Percentiles rank a stretch among this genome's conserved stretches.
phyloP scores from a whole-genome alignment of 108 stramenopile species.

The Conticribra guillardii region DNA sequence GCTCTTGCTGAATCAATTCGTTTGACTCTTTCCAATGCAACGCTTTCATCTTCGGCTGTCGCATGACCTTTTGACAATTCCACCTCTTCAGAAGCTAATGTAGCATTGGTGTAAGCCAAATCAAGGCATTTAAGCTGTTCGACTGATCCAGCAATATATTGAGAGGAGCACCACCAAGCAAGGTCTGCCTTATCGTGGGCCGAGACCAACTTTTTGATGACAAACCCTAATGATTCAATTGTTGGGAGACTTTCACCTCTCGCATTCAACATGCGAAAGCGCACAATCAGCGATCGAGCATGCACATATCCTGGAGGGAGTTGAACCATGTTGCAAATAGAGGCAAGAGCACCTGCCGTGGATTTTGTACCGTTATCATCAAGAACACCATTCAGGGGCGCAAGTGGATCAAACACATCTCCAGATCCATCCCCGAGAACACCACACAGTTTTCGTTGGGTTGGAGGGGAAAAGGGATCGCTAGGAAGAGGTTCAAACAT shows the following conservation, averaged over 20 bases:
- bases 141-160: conserved; percentile 53
- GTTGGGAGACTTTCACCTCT: conserved; percentile 56
- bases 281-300: conserved; percentile 62
- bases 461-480: conserved; percentile 22
- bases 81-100: conserved; percentile 69
- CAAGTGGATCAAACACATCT: conserved; percentile 73
- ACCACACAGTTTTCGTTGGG: conserved; percentile 3
- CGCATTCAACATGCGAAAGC: conserved; percentile 51
- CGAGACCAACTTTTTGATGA: conserved; percentile 57
- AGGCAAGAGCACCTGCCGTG: conserved; percentile 65
- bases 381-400: conserved; percentile 57
- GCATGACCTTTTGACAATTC: conserved; percentile 37
- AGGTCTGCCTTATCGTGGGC: conserved; percentile 67
- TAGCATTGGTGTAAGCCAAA: conserved; percentile 64
- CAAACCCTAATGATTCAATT: conserved; percentile 62
- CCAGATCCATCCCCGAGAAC: conserved; percentile 36
- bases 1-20: conserved; percentile 62
- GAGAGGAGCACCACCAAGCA: conserved; percentile 79
- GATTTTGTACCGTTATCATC: conserved; percentile 22
- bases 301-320: conserved; percentile 81
- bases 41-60: conserved; percentile 28
- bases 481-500: conserved; percentile 70
- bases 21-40: conserved; percentile 67
- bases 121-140: conserved; percentile 75
- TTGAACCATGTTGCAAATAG: conserved; percentile 69